Evolutionary conservation across 208 protist species (phyloP).

Genomic region (Wallacemonas sp.): DNA sequence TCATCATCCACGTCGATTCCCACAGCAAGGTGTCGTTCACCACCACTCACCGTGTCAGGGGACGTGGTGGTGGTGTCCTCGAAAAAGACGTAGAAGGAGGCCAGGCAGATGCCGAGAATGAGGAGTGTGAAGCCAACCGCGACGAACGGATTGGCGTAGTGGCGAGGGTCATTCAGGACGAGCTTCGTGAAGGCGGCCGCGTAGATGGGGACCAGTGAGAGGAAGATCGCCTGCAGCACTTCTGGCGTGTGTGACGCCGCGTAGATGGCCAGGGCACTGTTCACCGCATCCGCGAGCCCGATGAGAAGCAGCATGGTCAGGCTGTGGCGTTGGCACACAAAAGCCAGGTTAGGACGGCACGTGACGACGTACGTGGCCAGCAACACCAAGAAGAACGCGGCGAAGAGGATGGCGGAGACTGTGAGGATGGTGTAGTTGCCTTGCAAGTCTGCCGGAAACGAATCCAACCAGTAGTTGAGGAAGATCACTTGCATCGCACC

Average conservation of each 20-base stretch:
- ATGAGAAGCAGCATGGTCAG: conserved; percentile 38
- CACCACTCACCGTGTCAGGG: not conserved
- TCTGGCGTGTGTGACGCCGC: conserved; percentile 59
- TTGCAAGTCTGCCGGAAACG: conserved; percentile 43
- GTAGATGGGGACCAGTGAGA: conserved; percentile 48
- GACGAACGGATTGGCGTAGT: conserved; percentile 39
- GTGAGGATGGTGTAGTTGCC: conserved; percentile 84
- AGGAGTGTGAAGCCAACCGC: conserved; percentile 42
- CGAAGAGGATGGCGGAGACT: conserved; percentile 64
- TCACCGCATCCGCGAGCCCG: conserved; percentile 45
- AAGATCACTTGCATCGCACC: conserved; percentile 78
- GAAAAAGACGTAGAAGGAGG: conserved; percentile 32
- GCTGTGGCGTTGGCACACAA: conserved; percentile 29
- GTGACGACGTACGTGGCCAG: conserved; percentile 49
- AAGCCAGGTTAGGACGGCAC: conserved; percentile 36
- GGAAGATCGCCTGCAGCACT: conserved; percentile 63
- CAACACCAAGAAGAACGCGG: conserved; percentile 61
- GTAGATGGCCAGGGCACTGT: conserved; percentile 58
- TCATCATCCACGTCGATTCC: not conserved
- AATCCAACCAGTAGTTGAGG: conserved; percentile 80
- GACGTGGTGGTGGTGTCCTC: not conserved
- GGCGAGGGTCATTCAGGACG: conserved; percentile 44
- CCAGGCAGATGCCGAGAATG: conserved; percentile 39
- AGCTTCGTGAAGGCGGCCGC: conserved; percentile 51
- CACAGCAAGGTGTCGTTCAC: no score